A percentile compares a stretch with the other conserved stretches of the same genome.
Evolutionary conservation across 768 basidiomycete genomes (phyloP).

Genomic region (Tylopilus sp.): DNA sequence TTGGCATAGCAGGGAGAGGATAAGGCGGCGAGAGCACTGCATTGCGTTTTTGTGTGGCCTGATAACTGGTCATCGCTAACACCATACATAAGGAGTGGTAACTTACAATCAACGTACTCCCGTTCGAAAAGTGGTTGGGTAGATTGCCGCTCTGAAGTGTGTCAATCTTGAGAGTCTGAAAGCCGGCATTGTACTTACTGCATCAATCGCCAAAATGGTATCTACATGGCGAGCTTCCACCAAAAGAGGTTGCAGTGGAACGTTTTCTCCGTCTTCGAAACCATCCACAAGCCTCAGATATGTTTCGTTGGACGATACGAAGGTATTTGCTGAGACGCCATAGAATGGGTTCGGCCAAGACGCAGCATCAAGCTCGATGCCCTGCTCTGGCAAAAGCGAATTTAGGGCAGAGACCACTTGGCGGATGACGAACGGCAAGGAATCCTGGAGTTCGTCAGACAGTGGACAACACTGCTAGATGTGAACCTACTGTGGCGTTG

Average conservation of each 20-base stretch:
- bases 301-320: conserved; percentile 32
- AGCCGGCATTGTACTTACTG: conserved; percentile 16
- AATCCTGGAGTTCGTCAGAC: conserved; percentile 4
- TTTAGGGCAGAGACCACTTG: conserved; percentile 14
- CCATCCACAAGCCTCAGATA: conserved; percentile 38
- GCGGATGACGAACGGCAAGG: conserved; percentile 6
- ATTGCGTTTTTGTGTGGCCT: conserved; percentile 38
- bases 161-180: not conserved
- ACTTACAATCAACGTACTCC: conserved; percentile 26
- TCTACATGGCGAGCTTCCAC: conserved; percentile 45
- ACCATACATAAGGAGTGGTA: not conserved
- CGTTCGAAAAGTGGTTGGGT: conserved; percentile 18
- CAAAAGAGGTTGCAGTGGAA: conserved; percentile 49
- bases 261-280: conserved; percentile 39
- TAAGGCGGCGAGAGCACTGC: conserved; percentile 33
- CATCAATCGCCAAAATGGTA: conserved; percentile 50
- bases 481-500: conserved; percentile 26
- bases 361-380: conserved; percentile 29
- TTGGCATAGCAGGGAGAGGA: conserved; percentile 33
- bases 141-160: conserved; percentile 11
- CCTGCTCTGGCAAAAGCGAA: conserved; percentile 22
- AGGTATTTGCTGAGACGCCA: conserved; percentile 33
- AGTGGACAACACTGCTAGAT: not conserved
- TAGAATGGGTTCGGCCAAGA: conserved; percentile 38
- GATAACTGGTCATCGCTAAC: not conserved